Evolutionary conservation across 2,329 filamentous ascomycete species (phyloP), one percentile per base, ranked within the genome.

Genomic region (Cercospora canescens): DNA sequence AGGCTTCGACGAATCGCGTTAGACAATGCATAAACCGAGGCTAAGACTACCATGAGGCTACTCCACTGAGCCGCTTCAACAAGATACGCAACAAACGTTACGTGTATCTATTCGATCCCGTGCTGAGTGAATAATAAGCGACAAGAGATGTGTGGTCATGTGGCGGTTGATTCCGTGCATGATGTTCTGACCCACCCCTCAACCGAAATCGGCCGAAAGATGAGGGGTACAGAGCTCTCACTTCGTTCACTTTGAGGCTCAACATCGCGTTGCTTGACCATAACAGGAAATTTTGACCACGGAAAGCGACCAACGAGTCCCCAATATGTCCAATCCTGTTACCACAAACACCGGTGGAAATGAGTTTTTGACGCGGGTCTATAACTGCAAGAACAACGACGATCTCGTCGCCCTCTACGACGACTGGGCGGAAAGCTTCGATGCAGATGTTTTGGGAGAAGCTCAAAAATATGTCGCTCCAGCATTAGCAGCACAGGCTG

Each of bases 351-450:
- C 61, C 39, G 12, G 64, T 68, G 56, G 57, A 61, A 68, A 70
- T 62, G 55, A 64, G 2, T 59, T 68, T 63, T 75, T 82, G n/a
- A 72, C 74, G 34, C 78, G 79, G 35, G 80, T 78, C 39, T 81
- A 81, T 41, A 75, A 74, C 14, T 74, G 74, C 35, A 72, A 70
- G 24, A 76, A 70, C 64, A 74, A 73, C 6, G 73, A 78, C 30
- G 79, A 81, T 52, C 79, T 78, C 56, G 78, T 76, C 66, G 69
- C 70, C 9, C 67, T 83, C 21, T 83, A 83, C 73, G 78, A 83
- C 50, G 75, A 82, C 69, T 83, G 81, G 81, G 80, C 81, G 24
- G 67, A 72, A 26, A 78, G 77, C 9, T 82, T 82, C 70, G 77
- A 83, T 70, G 71, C 74, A 1, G 79, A 83, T 62, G 76, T 82